A percentile compares a stretch with the other conserved stretches of the same genome.
phyloP scores from a whole-genome alignment of 116 monocot genomes.

The Papilionanthe hybrid region DNA sequence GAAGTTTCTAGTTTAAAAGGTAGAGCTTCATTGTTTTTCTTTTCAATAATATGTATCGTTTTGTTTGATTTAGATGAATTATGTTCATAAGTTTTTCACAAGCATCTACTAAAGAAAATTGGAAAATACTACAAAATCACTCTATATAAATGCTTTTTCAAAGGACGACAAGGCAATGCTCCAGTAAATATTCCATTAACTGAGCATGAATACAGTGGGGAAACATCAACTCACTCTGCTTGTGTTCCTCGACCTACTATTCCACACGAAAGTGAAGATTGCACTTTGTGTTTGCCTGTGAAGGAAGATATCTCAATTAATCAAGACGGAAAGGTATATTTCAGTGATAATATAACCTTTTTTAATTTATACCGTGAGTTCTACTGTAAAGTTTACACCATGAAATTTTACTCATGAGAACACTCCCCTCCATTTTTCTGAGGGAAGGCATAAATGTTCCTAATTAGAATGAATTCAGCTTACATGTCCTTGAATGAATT shows the following conservation, averaged over 20 bases:
- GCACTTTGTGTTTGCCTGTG: not conserved
- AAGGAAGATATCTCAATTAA: not conserved
- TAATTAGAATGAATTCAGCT: too few species aligned
- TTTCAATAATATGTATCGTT: not conserved
- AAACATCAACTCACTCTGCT: not conserved
- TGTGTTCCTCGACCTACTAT: not conserved
- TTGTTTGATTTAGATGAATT: conserved; percentile 1
- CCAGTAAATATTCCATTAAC: not conserved
- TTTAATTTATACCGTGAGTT: not conserved
- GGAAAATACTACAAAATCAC: not conserved
- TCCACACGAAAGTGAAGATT: not conserved
- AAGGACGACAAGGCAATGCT: not conserved
- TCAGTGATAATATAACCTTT: not conserved
- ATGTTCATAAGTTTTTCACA: not conserved
- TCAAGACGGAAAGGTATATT: not conserved
- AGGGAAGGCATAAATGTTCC: not conserved
- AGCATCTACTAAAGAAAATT: not conserved
- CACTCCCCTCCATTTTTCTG: not conserved
- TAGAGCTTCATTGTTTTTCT: not conserved
- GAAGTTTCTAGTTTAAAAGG: not conserved
- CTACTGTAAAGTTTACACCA: not conserved
- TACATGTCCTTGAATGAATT: too few species aligned
- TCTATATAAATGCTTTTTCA: not conserved
- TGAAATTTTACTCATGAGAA: not conserved
- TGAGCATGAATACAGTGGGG: not conserved